Evolutionary conservation across 345 rosid genomes (phyloP).

Genomic region (Citrus sinensis): DNA sequence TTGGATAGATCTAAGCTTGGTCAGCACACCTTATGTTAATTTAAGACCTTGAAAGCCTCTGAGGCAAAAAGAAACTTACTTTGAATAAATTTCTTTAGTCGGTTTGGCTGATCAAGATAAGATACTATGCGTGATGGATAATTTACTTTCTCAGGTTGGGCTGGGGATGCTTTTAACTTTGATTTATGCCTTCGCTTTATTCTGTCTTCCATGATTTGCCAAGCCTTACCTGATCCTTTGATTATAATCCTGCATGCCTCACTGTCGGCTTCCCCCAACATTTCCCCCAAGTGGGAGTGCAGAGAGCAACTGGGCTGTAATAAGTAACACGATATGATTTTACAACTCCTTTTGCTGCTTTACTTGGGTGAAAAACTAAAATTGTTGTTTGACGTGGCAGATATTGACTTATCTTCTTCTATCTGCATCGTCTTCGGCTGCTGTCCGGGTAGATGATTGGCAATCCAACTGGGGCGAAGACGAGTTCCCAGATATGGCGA

Average conservation of each 20-base stretch:
- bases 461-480: conserved; percentile 79
- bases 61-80: background rate
- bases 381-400: conserved; percentile 32
- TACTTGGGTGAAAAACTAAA: conserved; percentile 3
- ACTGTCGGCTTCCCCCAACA: background rate
- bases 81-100: background rate
- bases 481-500: conserved; percentile 80
- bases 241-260: background rate
- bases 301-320: background rate
- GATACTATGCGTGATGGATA: background rate
- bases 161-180: background rate
- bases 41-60: background rate
- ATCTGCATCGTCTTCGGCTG: conserved; percentile 83
- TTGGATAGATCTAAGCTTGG: background rate
- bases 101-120: background rate
- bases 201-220: background rate
- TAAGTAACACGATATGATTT: background rate
- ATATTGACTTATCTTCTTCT: conserved; percentile 72
- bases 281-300: background rate
- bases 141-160: background rate
- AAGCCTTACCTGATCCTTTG: background rate
- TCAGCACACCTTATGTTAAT: background rate
- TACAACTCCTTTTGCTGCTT: background rate
- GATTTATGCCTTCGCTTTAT: background rate
- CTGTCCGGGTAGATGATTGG: conserved; percentile 82